phyloP scores from a whole-genome alignment of 352 stramenopile species.

The Phytophthora parvispora region DNA sequence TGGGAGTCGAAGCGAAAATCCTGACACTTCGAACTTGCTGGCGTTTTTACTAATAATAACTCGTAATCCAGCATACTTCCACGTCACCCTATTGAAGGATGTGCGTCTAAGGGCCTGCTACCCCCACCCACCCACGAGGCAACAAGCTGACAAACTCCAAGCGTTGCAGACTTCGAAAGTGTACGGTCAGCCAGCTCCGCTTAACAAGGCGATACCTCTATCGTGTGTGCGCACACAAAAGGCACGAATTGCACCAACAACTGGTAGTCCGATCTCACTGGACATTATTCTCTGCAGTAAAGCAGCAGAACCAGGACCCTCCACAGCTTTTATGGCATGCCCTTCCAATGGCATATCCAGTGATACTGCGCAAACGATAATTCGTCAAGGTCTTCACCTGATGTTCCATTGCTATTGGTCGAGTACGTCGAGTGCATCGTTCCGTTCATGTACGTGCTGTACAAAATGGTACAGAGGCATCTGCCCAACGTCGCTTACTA shows the following conservation, averaged over 20 bases:
- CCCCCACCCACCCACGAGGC: too few relatives aligned
- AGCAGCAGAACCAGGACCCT: neutral
- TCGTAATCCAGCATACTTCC: neutral
- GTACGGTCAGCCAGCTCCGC: too few relatives aligned
- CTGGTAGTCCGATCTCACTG: too few relatives aligned
- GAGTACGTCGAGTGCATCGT: conserved; percentile 1
- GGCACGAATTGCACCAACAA: neutral
- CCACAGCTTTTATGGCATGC: neutral
- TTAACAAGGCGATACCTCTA: too few relatives aligned
- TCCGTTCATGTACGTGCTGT: neutral
- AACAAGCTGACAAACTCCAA: too few relatives aligned
- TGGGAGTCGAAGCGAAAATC: too few relatives aligned
- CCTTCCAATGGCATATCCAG: neutral
- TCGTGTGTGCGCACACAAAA: too few relatives aligned
- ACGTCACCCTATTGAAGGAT: too few relatives aligned
- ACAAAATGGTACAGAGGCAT: neutral
- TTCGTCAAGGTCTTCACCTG: neutral
- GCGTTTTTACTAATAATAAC: neutral
- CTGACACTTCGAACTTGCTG: too few relatives aligned
- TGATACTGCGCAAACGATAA: neutral
- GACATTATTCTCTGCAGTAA: neutral
- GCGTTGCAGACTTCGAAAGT: too few relatives aligned
- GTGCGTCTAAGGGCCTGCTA: too few relatives aligned
- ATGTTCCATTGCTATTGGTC: neutral
- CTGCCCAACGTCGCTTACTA: neutral